These are phyloP conservation scores for Smallanthus sonchifolius DNA, from an alignment of 129 eudicot species.

Conservation along the genomic window DNA sequence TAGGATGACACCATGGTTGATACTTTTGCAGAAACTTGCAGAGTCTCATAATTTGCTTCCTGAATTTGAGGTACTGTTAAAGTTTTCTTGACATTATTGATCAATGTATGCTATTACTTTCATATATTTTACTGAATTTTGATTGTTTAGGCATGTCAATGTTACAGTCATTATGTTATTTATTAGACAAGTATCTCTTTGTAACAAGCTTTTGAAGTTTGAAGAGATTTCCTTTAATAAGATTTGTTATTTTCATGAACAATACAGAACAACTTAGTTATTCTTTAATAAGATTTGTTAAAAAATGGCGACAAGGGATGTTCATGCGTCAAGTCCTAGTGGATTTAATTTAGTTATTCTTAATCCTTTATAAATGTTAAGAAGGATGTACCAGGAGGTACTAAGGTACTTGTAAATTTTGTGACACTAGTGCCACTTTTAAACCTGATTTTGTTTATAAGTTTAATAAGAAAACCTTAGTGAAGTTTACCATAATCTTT, in stretches of 20 bases:
- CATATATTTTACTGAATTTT: background rate
- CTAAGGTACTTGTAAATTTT: background rate
- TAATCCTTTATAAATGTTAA: background rate
- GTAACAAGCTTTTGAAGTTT: background rate
- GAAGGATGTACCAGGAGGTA: background rate
- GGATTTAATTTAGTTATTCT: background rate
- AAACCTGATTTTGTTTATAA: background rate
- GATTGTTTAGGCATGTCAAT: background rate
- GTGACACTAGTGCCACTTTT: background rate
- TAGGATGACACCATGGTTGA: slow-evolving; percentile 80
- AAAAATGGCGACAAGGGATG: background rate
- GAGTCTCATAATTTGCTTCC: slow-evolving; percentile 66
- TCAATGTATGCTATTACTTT: background rate
- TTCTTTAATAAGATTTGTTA: too few relatives aligned
- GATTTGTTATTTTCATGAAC: too few relatives aligned
- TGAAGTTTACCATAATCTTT: too few relatives aligned
- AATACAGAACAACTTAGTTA: too few relatives aligned
- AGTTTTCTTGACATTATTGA: background rate
- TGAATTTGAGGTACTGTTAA: slow-evolving; percentile 72
- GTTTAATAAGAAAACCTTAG: too few relatives aligned
- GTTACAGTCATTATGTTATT: background rate
- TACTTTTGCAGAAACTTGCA: slow-evolving; percentile 70
- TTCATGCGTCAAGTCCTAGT: background rate
- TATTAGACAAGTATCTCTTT: background rate
- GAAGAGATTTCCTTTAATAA: background rate